Base-by-base conservation (phyloP, 1,284 basidiomycete species). In the Leccinum brunneo-olivaceum region DNA sequence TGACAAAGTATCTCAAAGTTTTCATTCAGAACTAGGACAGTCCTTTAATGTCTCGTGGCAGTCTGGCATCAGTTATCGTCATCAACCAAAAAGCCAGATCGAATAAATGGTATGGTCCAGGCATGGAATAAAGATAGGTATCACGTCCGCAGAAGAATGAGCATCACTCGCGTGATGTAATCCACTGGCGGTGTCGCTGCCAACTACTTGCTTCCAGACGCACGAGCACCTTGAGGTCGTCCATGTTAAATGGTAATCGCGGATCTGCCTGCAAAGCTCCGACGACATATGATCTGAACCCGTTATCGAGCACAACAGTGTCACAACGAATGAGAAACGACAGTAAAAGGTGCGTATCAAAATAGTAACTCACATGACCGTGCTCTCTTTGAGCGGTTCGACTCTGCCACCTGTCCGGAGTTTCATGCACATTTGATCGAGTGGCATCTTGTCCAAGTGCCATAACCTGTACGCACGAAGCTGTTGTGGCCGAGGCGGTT, bases 341-440 rank as follows among this genome's bases (percentile, higher is more conserved):
- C 32, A 18, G 8, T 25, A 25, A 6, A 11, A 5, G 29, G 14
- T 11, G 29, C 11, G n/a, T n/a, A n/a, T n/a, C n/a, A n/a, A n/a
- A n/a, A n/a, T n/a, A n/a, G n/a, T n/a, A n/a, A 34, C 74, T 49
- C 47, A 81, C 79, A 82, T 79, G 18, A 80, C 76, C 4, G 77
- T 79, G 25, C 67, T 62, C 43, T 67, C 63, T 44, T 73, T 73
- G 39, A 82, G 63, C 11, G 74, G 73, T 36, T 72, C 69, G 19
- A 67, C 58, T 55, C 53, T 62, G 53, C 34, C 68, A 52, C 52
- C 79, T 52, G 32, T 63, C 53, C 11, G 60, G 53, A 57, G 51
- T 20, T 33, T 37, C 48, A 52, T 45, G 24, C 79, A 74, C 58
- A 82, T 79, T 37, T 66, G 62, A n/a, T 66, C 57, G 6, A 81